Evolutionary conservation across 2,329 filamentous ascomycete species (phyloP), one percentile per base, ranked within the genome.

Genomic region (Colletotrichum tropicicola): DNA sequence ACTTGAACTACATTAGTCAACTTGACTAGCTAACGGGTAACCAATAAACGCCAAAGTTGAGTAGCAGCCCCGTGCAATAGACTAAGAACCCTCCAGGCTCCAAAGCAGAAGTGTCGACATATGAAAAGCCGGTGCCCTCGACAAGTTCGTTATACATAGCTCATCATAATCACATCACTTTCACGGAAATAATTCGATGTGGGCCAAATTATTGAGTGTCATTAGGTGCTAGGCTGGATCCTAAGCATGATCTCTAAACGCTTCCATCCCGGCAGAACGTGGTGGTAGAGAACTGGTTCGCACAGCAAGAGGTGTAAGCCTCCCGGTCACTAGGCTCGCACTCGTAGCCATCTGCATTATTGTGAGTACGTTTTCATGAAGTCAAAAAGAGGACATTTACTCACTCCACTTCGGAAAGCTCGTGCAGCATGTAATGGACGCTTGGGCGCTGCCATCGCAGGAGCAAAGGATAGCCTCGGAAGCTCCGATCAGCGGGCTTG

Each of bases 401-500:
- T 7, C 17, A 53, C 55, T 43, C 55, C 55, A 59, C 23, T 43
- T 51, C 13, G 6, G 19, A 52, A 45, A 2, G 12, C 10, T 35
- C 8, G 10, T 12, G 10, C 56, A 59, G 56, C 56, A 59, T 19
- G 10, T 32, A 35, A 59, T 52, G 19, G 56, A 59, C 10, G 19
- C 47, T 15, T 19, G 3, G 13, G 27, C 25, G 28, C 39, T 59
- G 5, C 37, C 9, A 23, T 54, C 48, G 19, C 57, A 59, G 12
- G 39, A 59, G 28, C 57, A 59, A 8, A 59, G 21, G 10, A 51
- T 13, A 5, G 57, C 57, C 27, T 37, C 5, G 5, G 57, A 59
- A n/a, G 30, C 48, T n/a, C 57, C 48, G 28, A 59, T 47, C 12
- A 59, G 17, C n/a, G 7, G 57, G 57, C 25, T 37, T 44, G 6